Conservation (phyloP, 2,329 filamentous ascomycete genomes). For the Arthrobotrys sphaeroides region DNA sequence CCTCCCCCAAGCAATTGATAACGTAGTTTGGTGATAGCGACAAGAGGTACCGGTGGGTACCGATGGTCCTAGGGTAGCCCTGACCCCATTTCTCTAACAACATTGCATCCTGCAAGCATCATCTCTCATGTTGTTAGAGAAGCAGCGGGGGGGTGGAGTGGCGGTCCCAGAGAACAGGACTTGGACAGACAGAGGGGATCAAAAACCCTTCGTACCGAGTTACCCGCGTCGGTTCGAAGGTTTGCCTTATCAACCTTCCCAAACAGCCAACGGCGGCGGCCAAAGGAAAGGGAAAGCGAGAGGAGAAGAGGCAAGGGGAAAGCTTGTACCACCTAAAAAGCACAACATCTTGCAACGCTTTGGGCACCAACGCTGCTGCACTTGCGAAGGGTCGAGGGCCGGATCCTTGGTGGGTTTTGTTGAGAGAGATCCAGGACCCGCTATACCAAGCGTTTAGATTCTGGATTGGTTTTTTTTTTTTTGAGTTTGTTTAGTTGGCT, state of each 20-base stretch:
- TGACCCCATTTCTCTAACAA: conserved; percentile 48
- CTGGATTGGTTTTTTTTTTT: neutral
- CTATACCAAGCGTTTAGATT: neutral
- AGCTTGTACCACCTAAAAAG: conserved; percentile 45
- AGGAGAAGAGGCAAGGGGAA: neutral
- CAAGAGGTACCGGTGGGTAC: conserved; percentile 35
- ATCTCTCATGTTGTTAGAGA: conserved; percentile 31
- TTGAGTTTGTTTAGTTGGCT: too few relatives aligned
- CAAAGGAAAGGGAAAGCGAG: conserved; percentile 5
- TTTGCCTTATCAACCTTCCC: conserved; percentile 48
- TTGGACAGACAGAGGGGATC: neutral
- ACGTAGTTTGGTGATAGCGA: conserved; percentile 35
- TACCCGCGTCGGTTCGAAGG: conserved; percentile 35
- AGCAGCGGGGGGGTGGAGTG: conserved; percentile 13
- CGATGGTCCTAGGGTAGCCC: conserved; percentile 9
- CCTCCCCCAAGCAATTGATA: conserved; percentile 31
- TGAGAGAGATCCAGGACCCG: conserved; percentile 16
- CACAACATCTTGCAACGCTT: conserved; percentile 48
- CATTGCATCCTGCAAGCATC: conserved; percentile 22
- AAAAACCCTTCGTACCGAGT: conserved; percentile 30
- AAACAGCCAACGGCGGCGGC: neutral
- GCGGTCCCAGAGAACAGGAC: conserved; percentile 1
- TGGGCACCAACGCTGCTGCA: conserved; percentile 9
- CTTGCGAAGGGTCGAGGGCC: conserved; percentile 23
- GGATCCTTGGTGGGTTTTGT: neutral